Evolutionary conservation across 345 rosid species (phyloP).

Genomic region (Boechera stricta): DNA sequence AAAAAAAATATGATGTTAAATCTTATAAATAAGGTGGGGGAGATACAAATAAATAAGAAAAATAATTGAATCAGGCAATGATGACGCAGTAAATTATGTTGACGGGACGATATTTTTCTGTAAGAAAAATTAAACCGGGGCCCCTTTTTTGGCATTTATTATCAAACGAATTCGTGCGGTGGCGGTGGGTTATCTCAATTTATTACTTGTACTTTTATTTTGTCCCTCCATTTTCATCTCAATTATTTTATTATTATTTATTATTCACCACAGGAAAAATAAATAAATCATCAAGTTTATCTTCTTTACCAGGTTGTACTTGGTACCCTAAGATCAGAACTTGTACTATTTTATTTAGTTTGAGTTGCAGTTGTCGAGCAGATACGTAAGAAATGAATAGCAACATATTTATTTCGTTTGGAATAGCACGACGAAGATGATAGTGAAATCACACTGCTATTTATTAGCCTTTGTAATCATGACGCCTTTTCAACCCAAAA

Average conservation of each 20-base stretch:
- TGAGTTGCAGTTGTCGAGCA: constrained; percentile 34
- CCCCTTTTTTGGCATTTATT: constrained; percentile 40
- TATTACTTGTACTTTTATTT: constrained; percentile 42
- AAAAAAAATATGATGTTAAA: constrained; percentile 27
- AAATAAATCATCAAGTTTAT: background rate
- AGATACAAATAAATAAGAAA: constrained; percentile 24
- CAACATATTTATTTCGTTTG: constrained; percentile 22
- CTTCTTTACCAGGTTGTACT: constrained; percentile 24
- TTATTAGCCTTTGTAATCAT: background rate
- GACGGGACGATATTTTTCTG: constrained; percentile 35
- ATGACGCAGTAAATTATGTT: constrained; percentile 23
- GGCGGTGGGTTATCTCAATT: constrained; percentile 41
- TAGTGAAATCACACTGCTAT: constrained; percentile 6
- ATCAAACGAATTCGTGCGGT: constrained; percentile 45
- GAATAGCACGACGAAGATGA: background rate
- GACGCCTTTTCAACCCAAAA: background rate
- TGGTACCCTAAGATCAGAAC: constrained; percentile 28
- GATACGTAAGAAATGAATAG: background rate
- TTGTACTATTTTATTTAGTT: constrained; percentile 32
- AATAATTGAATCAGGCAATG: constrained; percentile 40
- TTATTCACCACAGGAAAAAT: constrained; percentile 9
- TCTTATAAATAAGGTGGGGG: constrained; percentile 31
- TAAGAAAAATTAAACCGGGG: constrained; percentile 41
- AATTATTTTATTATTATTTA: background rate
- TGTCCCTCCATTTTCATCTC: constrained; percentile 38